Conservation (phyloP, 805 yeast genomes). For the Saccharomycopsis fermentans region DNA sequence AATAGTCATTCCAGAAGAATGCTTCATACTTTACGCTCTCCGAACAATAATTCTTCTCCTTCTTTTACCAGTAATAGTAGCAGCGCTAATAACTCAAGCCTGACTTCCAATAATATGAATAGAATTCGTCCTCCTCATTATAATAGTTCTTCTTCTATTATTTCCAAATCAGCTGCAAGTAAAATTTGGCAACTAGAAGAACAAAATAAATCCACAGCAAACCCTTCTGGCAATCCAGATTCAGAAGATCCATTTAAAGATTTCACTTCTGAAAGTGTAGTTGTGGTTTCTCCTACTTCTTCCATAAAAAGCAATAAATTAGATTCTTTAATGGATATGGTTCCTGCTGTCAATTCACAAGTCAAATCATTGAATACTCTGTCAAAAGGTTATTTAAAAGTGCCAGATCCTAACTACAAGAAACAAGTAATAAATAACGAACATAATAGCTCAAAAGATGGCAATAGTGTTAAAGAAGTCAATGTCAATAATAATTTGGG, state of each 20-base stretch:
- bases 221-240: background rate
- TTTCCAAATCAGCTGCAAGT: slow-evolving; percentile 25
- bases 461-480: background rate
- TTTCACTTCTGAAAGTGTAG: slow-evolving; percentile 7
- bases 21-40: slow-evolving; percentile 28
- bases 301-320: background rate
- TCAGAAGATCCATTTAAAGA: slow-evolving; percentile 8
- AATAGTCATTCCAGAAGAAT: slow-evolving; percentile 21
- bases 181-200: slow-evolving; percentile 18
- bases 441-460: background rate
- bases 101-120: background rate
- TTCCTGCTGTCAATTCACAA: background rate
- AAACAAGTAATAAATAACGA: background rate
- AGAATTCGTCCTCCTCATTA: slow-evolving; percentile 9
- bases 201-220: background rate
- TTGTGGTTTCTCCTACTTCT: background rate
- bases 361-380: background rate
- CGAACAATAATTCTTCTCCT: slow-evolving; percentile 7
- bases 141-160: slow-evolving; percentile 17
- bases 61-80: background rate
- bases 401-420: background rate
- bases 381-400: background rate
- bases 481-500: background rate
- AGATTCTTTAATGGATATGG: background rate
- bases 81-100: slow-evolving; percentile 9